These are phyloP conservation scores for Diplosphaera chodatii DNA, from an alignment of 139 green algal species.

Conservation along the genomic window DNA sequence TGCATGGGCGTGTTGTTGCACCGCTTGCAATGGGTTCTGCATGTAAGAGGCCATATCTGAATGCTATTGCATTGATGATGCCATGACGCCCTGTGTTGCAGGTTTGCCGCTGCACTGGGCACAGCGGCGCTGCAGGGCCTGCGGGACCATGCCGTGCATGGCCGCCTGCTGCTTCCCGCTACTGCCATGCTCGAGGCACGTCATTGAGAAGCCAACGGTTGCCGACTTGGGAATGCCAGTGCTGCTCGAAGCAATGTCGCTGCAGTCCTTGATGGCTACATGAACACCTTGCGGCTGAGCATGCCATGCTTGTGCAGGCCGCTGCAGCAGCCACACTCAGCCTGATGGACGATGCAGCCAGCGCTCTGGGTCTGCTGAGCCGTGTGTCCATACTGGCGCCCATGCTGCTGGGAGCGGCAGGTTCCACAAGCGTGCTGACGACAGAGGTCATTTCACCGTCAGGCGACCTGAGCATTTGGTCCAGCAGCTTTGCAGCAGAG, in stretches of 20 bases:
- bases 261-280: too few species aligned
- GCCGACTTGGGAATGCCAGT: too few species aligned
- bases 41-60: too few species aligned
- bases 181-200: conserved; percentile 55
- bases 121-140: conserved; percentile 38
- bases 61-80: too few species aligned
- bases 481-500: background rate
- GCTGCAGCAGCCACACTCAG: conserved; percentile 21
- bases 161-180: conserved; percentile 46
- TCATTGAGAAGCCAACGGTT: too few species aligned
- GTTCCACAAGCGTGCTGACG: too few species aligned
- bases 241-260: too few species aligned
- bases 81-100: too few species aligned
- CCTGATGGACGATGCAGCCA: background rate
- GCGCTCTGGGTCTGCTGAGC: background rate
- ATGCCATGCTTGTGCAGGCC: background rate
- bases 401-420: background rate
- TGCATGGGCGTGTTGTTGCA: too few species aligned
- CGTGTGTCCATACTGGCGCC: background rate
- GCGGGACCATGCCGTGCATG: conserved; percentile 56
- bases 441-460: too few species aligned
- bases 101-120: background rate
- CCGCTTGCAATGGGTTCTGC: too few species aligned
- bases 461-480: background rate
- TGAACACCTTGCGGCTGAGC: too few species aligned